A percentile compares a stretch with the other conserved stretches of the same genome.
Conservation (phyloP, 768 basidiomycete species). For the Symmetrospora coprosmae region DNA sequence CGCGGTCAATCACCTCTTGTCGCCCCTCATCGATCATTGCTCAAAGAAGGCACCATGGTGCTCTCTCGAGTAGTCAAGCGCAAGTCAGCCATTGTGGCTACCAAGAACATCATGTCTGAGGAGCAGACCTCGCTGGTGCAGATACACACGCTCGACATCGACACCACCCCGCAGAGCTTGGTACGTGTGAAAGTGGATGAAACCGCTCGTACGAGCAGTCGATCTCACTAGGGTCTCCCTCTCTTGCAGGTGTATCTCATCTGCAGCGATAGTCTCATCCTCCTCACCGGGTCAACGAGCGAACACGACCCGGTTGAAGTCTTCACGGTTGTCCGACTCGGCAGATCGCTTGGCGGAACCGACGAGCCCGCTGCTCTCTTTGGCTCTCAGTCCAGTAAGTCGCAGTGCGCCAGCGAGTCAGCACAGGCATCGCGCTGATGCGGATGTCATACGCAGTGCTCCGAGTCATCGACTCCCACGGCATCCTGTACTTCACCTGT, state of each 20-base stretch:
- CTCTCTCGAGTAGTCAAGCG: conserved; percentile 85
- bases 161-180: conserved; percentile 18
- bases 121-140: conserved; percentile 46
- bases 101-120: conserved; percentile 32
- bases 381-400: conserved; percentile 5
- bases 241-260: conserved; percentile 57
- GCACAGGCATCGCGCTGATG: no score
- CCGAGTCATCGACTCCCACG: conserved; percentile 80
- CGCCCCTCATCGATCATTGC: conserved; percentile 86
- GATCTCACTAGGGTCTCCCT: conserved; percentile 48
- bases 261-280: conserved; percentile 82
- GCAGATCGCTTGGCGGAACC: conserved; percentile 81
- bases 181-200: conserved; percentile 35
- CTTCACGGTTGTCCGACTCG: conserved; percentile 90
- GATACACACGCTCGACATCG: conserved; percentile 57
- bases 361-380: conserved; percentile 46
- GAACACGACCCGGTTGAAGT: conserved; percentile 69
- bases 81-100: conserved; percentile 63
- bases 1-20: conserved; percentile 94
- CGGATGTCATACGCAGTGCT: no score
- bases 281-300: conserved; percentile 75
- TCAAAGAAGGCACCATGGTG: conserved; percentile 77
- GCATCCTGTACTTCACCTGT: conserved; percentile 67
- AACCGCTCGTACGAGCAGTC: not conserved
- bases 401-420: conserved; percentile 8